Base-by-base conservation (phyloP, 1,284 basidiomycete species). In the Pisolithus thermaeus region DNA sequence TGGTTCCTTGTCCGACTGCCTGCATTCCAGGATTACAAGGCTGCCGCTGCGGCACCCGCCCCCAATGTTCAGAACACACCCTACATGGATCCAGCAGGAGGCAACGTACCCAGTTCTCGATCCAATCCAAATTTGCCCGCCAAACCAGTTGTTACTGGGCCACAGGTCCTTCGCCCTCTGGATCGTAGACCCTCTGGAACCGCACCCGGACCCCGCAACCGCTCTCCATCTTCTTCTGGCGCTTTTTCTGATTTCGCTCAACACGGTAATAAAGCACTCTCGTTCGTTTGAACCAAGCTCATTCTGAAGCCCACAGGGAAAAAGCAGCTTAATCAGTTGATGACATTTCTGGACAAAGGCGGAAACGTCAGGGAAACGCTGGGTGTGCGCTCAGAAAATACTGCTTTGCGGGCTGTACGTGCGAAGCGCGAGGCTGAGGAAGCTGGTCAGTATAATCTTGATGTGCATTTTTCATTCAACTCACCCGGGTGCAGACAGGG, bases 381-480 rank as follows among this genome's bases (percentile, higher is more conserved):
- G 30, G 76, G 79, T 37, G 75, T 75, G 14, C 77, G 81, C 32
- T 69, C 73, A n/a, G 83, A 86, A 56, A 79, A 74, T 57, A 77
- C 73, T 52, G 82, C 89, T 1, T 71, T 92, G 56, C 80, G 85
- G 52, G 78, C 80, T 32, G 87, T 91, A 32, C 85, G 87, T 51
- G 80, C 87, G 9, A 95, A 93, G 72, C 77, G 93, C 47, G 94
- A 97, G 58, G 87, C 90, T 3, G 94, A 96, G 46, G 92, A 96
- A 67, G 92, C 94, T 48, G 89, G 90, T 90, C 52, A 59, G 79
- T 69, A 41, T 16, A 16, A 5, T 51, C 43, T 55, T 53, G 2
- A 7, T 20, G 11, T 14, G 32, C 50, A 14, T 22, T 28, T 20
- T 18, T 23, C 50, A 37, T 20, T 47, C 52, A 39, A 55, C 35